Conservation (phyloP, 768 basidiomycete species). For the Candolleomyces eurysporus region DNA sequence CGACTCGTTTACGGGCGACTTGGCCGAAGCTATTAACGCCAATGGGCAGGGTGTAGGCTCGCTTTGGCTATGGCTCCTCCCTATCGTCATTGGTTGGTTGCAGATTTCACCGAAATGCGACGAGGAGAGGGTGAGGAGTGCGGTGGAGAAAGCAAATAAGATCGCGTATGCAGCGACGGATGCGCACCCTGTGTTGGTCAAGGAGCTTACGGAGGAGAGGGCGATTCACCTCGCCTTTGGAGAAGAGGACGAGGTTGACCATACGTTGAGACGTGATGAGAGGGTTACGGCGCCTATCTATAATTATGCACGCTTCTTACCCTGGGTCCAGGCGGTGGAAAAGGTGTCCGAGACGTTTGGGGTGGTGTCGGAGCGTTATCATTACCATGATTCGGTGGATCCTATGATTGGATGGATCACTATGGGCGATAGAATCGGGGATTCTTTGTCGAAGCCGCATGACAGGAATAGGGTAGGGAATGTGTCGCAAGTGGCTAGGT, state of each 20-base stretch:
- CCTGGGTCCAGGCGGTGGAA: slow-evolving; percentile 15
- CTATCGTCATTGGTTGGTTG: slow-evolving; percentile 40
- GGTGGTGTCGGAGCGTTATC: slow-evolving; percentile 6
- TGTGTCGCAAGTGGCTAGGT: not conserved
- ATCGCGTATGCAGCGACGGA: slow-evolving; percentile 19
- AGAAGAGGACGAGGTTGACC: slow-evolving; percentile 1
- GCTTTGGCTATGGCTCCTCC: slow-evolving; percentile 43
- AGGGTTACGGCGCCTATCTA: slow-evolving; percentile 17
- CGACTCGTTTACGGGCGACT: slow-evolving; percentile 27
- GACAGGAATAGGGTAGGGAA: not conserved
- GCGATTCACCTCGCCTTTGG: slow-evolving; percentile 1
- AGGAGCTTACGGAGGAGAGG: not conserved
- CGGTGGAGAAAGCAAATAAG: slow-evolving; percentile 26
- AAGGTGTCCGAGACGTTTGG: slow-evolving; percentile 12
- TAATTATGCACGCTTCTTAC: slow-evolving; percentile 21
- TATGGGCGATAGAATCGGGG: not conserved
- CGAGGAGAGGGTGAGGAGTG: slow-evolving; percentile 25
- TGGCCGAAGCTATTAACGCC: slow-evolving; percentile 18
- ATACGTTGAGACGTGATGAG: slow-evolving; percentile 10
- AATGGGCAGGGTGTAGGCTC: slow-evolving; percentile 38
- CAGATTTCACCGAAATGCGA: slow-evolving; percentile 40
- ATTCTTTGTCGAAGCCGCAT: not conserved
- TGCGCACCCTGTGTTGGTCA: not conserved
- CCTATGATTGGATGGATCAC: not conserved
- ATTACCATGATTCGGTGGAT: slow-evolving; percentile 7